Conservation (phyloP, 1,139 yeast genomes). For the Suhomyces guaymorum region DNA sequence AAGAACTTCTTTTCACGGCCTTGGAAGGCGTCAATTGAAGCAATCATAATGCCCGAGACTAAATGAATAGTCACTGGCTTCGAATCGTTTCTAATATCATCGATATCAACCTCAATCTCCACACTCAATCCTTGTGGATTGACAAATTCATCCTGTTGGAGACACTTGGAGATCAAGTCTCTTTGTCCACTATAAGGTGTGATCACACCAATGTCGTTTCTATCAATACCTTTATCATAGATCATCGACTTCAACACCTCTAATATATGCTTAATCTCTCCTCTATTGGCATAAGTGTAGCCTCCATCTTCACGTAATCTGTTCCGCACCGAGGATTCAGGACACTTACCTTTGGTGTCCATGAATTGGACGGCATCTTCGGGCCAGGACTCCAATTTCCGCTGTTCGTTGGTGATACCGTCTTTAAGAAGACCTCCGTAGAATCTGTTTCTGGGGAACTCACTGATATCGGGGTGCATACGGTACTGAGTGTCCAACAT, state of each 20-base stretch:
- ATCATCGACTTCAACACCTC: conserved; percentile 51
- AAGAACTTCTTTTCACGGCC: conserved; percentile 64
- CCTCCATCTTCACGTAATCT: conserved; percentile 51
- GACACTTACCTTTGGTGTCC: conserved; percentile 46
- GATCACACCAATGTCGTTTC: conserved; percentile 60
- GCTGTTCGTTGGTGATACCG: conserved; percentile 56
- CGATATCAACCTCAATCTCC: conserved; percentile 55
- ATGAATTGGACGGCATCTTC: conserved; percentile 53
- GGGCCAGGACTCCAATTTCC: conserved; percentile 42
- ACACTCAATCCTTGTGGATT: conserved; percentile 56
- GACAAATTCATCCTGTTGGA: conserved; percentile 52
- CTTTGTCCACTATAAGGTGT: conserved; percentile 77
- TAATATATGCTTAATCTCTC: conserved; percentile 51
- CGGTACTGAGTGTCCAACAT: conserved; percentile 75
- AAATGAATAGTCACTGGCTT: conserved; percentile 59
- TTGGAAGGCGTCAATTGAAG: conserved; percentile 68
- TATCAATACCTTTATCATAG: conserved; percentile 52
- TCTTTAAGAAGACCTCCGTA: conserved; percentile 56
- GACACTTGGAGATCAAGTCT: conserved; percentile 53
- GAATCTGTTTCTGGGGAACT: conserved; percentile 60
- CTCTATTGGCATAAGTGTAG: conserved; percentile 52
- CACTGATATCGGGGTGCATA: conserved; percentile 65
- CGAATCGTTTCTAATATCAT: conserved; percentile 50
- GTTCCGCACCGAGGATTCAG: conserved; percentile 49
- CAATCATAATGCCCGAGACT: conserved; percentile 66